Percentiles rank a stretch among this genome's conserved stretches.
Conservation (phyloP, 2,329 filamentous ascomycete genomes). For the Colletotrichum gigasporum region DNA sequence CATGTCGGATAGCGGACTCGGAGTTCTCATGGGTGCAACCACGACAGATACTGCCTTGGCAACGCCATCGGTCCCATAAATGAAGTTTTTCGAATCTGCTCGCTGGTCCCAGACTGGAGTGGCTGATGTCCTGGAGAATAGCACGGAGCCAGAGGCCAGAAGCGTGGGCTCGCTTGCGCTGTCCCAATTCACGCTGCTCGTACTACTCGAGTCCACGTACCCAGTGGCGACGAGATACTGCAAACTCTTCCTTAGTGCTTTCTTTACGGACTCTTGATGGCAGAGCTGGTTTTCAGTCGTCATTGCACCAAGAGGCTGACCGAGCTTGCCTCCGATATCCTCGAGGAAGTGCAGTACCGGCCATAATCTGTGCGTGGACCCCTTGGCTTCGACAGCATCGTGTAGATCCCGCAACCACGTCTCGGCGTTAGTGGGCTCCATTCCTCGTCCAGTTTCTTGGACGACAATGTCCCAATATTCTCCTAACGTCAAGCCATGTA, state of each 20-base stretch:
- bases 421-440: slow-evolving; percentile 18
- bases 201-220: not conserved
- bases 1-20: not conserved
- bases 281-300: not conserved
- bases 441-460: slow-evolving; percentile 8
- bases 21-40: not conserved
- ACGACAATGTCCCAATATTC: slow-evolving; percentile 35
- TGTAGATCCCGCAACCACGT: slow-evolving; percentile 15
- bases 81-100: not conserved
- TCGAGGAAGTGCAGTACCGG: slow-evolving; percentile 37
- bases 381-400: slow-evolving; percentile 15
- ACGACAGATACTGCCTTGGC: not conserved
- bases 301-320: slow-evolving; percentile 1
- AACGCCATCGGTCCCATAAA: not conserved
- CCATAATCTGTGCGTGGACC: slow-evolving; percentile 35
- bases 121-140: slow-evolving; percentile 17
- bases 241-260: slow-evolving; percentile 5
- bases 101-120: slow-evolving; percentile 7
- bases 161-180: slow-evolving; percentile 26
- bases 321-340: slow-evolving; percentile 10
- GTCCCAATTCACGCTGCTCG: slow-evolving; percentile 12
- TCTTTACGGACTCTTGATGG: not conserved
- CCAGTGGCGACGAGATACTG: slow-evolving; percentile 18
- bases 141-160: slow-evolving; percentile 31
- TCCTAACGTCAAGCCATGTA: slow-evolving; percentile 26